These are phyloP conservation scores for Buxus sempervirens DNA, from an alignment of 164 flowering plant species.

Conservation along the genomic window DNA sequence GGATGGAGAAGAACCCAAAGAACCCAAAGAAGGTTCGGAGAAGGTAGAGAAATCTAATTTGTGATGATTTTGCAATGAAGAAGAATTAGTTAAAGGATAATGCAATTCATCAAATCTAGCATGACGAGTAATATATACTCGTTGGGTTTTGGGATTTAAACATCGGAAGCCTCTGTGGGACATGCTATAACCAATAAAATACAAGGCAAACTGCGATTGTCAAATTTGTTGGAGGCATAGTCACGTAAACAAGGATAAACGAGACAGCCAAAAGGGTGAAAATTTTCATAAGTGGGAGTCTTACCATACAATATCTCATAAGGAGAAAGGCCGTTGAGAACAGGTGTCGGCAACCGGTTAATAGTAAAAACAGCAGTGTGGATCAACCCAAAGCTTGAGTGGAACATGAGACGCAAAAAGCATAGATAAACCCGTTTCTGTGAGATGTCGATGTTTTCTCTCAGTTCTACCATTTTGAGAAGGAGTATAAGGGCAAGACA, in stretches of 20 bases:
- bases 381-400: neutral
- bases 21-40: too few species aligned
- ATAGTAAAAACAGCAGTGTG: neutral
- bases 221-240: too few species aligned
- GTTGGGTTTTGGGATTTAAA: constrained; percentile 1
- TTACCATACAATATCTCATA: neutral
- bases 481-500: too few species aligned
- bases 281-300: neutral
- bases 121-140: neutral
- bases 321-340: neutral
- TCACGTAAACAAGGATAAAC: too few species aligned
- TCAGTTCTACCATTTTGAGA: neutral
- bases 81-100: constrained; percentile 2
- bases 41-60: too few species aligned
- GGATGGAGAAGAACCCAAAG: too few species aligned
- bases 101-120: too few species aligned
- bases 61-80: neutral
- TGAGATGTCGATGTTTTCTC: too few species aligned
- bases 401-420: neutral
- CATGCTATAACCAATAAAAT: constrained; percentile 7
- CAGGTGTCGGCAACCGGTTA: constrained; percentile 2
- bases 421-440: too few species aligned
- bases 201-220: neutral
- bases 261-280: too few species aligned
- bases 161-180: constrained; percentile 2